Evolutionary conservation across 441 rosid species (phyloP).

Genomic region (Cnidoscolus chayamansa): DNA sequence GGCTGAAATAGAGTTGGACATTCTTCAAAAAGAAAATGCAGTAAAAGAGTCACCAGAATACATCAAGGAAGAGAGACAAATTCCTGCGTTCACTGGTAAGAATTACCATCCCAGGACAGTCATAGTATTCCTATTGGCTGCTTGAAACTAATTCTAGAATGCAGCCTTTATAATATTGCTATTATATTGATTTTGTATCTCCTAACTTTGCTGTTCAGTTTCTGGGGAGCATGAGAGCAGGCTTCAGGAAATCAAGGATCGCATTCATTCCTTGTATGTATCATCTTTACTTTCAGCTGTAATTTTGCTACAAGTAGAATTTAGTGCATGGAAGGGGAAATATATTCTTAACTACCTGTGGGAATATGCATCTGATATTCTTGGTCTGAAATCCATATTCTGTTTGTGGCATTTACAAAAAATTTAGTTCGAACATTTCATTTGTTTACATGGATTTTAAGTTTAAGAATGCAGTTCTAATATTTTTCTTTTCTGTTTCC

Average conservation of each 20-base stretch:
- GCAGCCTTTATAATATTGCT: neutral
- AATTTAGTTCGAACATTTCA: neutral
- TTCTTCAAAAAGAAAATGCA: slow-evolving; percentile 48
- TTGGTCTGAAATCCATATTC: neutral
- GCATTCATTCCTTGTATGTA: slow-evolving; percentile 58
- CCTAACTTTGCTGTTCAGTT: slow-evolving; percentile 39
- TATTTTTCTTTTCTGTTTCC: neutral
- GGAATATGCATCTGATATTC: neutral
- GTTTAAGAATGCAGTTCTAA: neutral
- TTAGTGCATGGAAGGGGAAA: neutral
- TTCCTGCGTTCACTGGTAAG: slow-evolving; percentile 37
- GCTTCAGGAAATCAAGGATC: slow-evolving; percentile 71
- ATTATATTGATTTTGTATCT: neutral
- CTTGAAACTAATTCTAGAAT: slow-evolving; percentile 3
- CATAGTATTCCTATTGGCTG: neutral
- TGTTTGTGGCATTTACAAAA: slow-evolving; percentile 13
- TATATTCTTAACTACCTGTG: neutral
- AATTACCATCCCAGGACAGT: slow-evolving; percentile 1
- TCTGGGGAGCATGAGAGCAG: slow-evolving; percentile 43
- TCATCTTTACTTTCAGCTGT: slow-evolving; percentile 15
- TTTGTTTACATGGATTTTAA: neutral
- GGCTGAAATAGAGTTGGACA: slow-evolving; percentile 68
- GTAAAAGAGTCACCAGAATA: slow-evolving; percentile 31
- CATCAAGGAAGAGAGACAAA: slow-evolving; percentile 34
- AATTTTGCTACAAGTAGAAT: neutral